Base-by-base conservation (phyloP, 1,284 basidiomycete genomes). In the Heterobasidion annosum region DNA sequence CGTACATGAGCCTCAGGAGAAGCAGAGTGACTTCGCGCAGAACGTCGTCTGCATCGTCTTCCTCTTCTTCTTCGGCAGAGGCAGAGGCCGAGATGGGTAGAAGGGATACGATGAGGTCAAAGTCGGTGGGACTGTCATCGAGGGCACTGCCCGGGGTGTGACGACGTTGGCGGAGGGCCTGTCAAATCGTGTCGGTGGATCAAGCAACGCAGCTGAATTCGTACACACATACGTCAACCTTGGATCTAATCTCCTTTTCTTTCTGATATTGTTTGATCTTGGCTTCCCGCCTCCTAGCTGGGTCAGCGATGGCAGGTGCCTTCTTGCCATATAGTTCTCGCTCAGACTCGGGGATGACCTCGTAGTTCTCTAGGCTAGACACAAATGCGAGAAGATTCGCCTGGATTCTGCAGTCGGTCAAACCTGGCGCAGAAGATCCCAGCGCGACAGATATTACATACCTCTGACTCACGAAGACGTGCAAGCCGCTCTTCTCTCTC, bases 241-340 rank as follows among this genome's bases (percentile, higher is more conserved):
- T 78, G 34, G 72, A 70, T 52, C 81, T 77, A 34, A 95, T 70
- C 53, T 91, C 85, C 67, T 91, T 95, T 68, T 95, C 91, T 54
- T 82, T 78, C 67, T 83, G 83, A 67, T 83, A 96, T 65, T 94
- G 93, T 57, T 80, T 82, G 59, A 98, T 95, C 73, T 96, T 98
- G 42, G 85, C 67, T 58, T 95, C 92, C 59, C 94, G 73, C 54
- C 87, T 77, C 64, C 77, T 78, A 0, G 81, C 77, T 15, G 85
- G 79, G 68, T 95, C 88, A 32, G 68, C 68, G 18, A 85, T 69
- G 6, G 72, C 64, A 0, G 77, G 73, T 1, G 76, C 60, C 49
- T 73, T 71, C 50, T 74, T 73, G 42, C 68, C 70, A 59, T 83
- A 78, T 7, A 88, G 65, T 15, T 65, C 71, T 52, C 77, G 77